A percentile compares a stretch with the other conserved stretches of the same genome.
These are phyloP conservation scores for Mrakiaceae sp. DNA, from an alignment of 1,284 basidiomycete species.

Conservation along the genomic window DNA sequence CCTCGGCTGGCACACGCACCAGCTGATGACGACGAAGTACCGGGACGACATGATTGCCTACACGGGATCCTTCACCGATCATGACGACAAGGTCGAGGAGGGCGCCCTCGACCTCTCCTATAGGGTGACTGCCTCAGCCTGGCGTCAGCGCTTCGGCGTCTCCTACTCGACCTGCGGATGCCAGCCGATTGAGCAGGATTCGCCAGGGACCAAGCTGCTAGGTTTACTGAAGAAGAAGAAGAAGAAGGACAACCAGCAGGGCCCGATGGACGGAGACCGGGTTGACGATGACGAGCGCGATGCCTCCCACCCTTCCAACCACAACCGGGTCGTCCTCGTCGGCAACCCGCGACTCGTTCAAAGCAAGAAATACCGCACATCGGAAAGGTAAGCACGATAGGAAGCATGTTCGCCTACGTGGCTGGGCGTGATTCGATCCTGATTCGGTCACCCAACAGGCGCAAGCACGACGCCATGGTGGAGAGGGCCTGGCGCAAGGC, in stretches of 20 bases:
- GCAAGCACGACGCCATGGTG: background rate
- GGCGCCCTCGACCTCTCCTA: conserved; percentile 15
- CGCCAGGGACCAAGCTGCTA: background rate
- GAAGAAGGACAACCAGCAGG: background rate
- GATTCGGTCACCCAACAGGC: background rate
- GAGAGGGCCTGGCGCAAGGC: background rate
- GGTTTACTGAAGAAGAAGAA: background rate
- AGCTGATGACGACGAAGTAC: background rate
- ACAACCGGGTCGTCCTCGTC: background rate
- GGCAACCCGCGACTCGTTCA: background rate
- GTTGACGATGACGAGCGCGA: background rate
- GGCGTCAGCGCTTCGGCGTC: conserved; percentile 18
- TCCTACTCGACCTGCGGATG: conserved; percentile 20
- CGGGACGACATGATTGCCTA: background rate
- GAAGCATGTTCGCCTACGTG: background rate
- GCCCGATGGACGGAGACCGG: background rate
- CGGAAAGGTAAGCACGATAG: background rate
- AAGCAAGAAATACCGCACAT: background rate
- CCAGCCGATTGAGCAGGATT: background rate
- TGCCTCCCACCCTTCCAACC: background rate
- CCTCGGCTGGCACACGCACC: conserved; percentile 9
- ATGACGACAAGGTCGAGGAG: conserved; percentile 20
- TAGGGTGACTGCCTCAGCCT: conserved; percentile 12
- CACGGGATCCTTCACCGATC: background rate
- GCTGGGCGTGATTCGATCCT: background rate